Evolutionary conservation across 352 stramenopile species (phyloP), one percentile per base, ranked within the genome.

Genomic region (Elongisporangium undulatum): DNA sequence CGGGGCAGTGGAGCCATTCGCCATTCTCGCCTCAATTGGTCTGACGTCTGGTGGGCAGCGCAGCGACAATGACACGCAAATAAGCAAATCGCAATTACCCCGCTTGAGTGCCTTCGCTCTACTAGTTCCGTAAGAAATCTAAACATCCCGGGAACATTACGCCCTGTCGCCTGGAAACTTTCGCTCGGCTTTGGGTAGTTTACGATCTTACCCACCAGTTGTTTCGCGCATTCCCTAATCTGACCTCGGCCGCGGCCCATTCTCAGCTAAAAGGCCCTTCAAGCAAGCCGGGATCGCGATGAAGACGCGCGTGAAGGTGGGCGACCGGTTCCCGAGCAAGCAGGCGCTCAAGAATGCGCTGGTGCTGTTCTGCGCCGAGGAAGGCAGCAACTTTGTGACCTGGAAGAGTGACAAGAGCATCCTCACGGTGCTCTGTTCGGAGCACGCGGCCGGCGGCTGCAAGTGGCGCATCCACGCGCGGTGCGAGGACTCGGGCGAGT

Each of bases 341-440:
- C 48, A 63, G 13, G 56, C 24, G 19, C 51, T 64, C 38, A 53
- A 59, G 34, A 53, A 59, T 16, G 60, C 55, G 22, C 21, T 58
- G 21, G 49, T 50, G 13, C 29, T 41, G 5, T 41, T 41, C 29
- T 41, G 29, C 29, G 29, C 29, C 29, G 29, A 41, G 29, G 29
- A 41, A 41, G 29, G 29, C 29, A 41, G 29, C 29, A 41, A 41
- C 29, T 41, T 41, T 13, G 29, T 41, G 29, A 41, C 29, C 29
- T 41, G 29, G 29, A 41, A 41, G 9, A 41, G 29, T 9, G 29
- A 41, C 9, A 41, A 41, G 29, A 41, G 29, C 29, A 41, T 41
- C 29, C 29, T 41, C 29, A 41, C 29, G 29, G 29, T 41, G 29
- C 29, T 41, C 4, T 41, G 29, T 13, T 41, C 29, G 29, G 29